A percentile compares a stretch with the other conserved stretches of the same genome.
phyloP scores from a whole-genome alignment of 495 filamentous ascomycete genomes.

The Staphylotrichum tortipilum region DNA sequence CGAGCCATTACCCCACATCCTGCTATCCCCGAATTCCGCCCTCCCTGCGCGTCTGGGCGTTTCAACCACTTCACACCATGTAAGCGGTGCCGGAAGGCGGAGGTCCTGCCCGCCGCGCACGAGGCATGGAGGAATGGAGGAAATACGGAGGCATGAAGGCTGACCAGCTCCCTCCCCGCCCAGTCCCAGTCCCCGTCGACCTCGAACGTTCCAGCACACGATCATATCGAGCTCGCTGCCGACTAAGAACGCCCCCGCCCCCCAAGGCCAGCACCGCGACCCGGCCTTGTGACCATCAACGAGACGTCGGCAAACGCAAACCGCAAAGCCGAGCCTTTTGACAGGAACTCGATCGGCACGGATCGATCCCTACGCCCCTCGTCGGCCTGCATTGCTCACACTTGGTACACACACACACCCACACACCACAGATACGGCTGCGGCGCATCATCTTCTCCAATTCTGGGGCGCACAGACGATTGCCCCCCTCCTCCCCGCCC shows the following conservation, averaged over 20 bases:
- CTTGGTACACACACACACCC: no score
- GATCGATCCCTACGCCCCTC: not conserved
- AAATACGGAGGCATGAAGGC: constrained; percentile 26
- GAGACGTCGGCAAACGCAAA: no score
- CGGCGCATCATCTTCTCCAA: constrained; percentile 12
- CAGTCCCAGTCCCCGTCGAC: constrained; percentile 17
- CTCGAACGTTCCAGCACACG: constrained; percentile 12
- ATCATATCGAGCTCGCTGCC: not conserved
- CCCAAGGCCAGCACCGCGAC: no score
- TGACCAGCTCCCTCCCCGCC: constrained; percentile 21
- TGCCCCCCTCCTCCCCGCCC: no score
- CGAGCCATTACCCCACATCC: constrained; percentile 15
- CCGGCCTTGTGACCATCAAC: no score
- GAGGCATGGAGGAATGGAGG: no score
- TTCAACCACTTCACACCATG: constrained; percentile 20
- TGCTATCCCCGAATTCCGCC: constrained; percentile 15
- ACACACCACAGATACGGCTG: no score
- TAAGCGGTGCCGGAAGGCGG: constrained; percentile 21
- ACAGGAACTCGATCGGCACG: constrained; percentile 1
- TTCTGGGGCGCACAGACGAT: constrained; percentile 2
- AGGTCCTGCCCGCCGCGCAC: no score
- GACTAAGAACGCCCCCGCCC: no score
- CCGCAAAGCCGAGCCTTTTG: no score
- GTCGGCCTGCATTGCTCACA: not conserved
- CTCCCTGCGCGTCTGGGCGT: constrained; percentile 8